A percentile compares a stretch with the other conserved stretches of the same genome.
Evolutionary conservation across 192 early-diverging fungal species (phyloP).

Genomic region (Coemansia sp.): DNA sequence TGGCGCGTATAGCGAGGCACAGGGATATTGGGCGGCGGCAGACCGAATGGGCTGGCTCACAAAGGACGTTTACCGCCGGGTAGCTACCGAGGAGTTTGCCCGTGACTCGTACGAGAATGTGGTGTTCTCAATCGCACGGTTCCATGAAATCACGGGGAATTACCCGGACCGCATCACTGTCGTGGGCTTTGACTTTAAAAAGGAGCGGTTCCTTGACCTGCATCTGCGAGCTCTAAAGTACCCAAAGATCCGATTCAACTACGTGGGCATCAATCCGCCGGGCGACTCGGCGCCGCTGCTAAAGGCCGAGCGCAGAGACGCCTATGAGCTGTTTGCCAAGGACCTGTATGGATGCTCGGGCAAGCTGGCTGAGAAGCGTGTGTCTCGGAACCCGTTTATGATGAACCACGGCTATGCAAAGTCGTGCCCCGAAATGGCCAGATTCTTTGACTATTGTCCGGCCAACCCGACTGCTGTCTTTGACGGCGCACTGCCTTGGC

Average conservation of each 20-base stretch:
- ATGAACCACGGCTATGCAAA: slow-evolving; percentile 31
- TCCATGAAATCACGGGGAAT: slow-evolving; percentile 51
- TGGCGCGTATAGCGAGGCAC: slow-evolving; percentile 49
- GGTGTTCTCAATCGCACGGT: slow-evolving; percentile 55
- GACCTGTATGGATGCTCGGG: slow-evolving; percentile 43
- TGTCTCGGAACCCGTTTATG: slow-evolving; percentile 37
- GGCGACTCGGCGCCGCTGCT: slow-evolving; percentile 18
- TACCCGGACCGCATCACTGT: slow-evolving; percentile 51
- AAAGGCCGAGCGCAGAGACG: slow-evolving; percentile 24
- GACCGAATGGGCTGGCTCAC: slow-evolving; percentile 50
- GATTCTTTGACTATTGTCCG: slow-evolving; percentile 41
- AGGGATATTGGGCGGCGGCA: slow-evolving; percentile 54
- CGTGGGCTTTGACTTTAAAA: slow-evolving; percentile 51
- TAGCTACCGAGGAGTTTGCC: slow-evolving; percentile 55
- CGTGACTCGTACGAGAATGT: slow-evolving; percentile 59
- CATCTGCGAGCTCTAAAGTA: slow-evolving; percentile 48
- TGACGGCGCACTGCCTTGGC: slow-evolving; percentile 47
- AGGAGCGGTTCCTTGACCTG: slow-evolving; percentile 41
- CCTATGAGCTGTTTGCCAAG: slow-evolving; percentile 40
- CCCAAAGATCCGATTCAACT: slow-evolving; percentile 52
- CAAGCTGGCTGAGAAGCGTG: slow-evolving; percentile 35
- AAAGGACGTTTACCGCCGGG: slow-evolving; percentile 36
- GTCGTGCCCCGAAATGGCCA: slow-evolving; percentile 50
- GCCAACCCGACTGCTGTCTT: slow-evolving; percentile 29
- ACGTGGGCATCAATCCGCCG: slow-evolving; percentile 49